Evolutionary conservation across 169 alveolate genomes (phyloP).

Genomic region (Cryptosporidium canis): DNA sequence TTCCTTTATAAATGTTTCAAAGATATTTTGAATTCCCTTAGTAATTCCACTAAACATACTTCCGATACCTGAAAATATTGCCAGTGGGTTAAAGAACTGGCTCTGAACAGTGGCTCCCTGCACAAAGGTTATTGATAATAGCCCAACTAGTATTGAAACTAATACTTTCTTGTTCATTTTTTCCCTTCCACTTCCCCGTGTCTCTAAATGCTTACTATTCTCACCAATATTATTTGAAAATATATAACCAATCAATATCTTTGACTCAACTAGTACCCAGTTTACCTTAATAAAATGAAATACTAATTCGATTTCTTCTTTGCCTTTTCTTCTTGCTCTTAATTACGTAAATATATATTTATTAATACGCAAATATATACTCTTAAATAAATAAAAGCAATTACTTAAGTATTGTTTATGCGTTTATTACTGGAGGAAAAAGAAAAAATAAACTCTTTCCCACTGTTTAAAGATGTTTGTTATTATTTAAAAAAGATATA

Average conservation of each 20-base stretch:
- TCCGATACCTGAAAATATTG: conserved; percentile 58
- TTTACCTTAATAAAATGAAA: not conserved
- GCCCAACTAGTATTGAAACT: conserved; percentile 24
- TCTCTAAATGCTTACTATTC: too few species aligned
- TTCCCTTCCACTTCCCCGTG: too few species aligned
- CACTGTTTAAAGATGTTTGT: too few species aligned
- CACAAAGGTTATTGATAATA: conserved; percentile 17
- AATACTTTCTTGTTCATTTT: conserved; percentile 32
- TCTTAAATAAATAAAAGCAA: too few species aligned
- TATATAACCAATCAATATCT: not conserved
- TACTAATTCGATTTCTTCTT: not conserved
- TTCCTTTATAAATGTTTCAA: conserved; percentile 48
- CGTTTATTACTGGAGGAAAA: too few species aligned
- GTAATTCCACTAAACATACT: conserved; percentile 27
- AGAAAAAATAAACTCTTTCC: too few species aligned
- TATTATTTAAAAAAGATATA: too few species aligned
- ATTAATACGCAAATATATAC: too few species aligned
- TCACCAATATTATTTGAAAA: not conserved
- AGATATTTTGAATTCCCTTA: conserved; percentile 29
- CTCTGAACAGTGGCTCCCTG: conserved; percentile 50
- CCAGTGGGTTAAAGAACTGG: conserved; percentile 30
- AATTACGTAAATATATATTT: too few species aligned
- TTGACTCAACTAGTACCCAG: not conserved
- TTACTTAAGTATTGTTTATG: too few species aligned
- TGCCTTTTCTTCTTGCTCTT: not conserved